Evolutionary conservation across 2,329 filamentous ascomycete genomes (phyloP).

Genomic region (Phaeosphaeria sp.): DNA sequence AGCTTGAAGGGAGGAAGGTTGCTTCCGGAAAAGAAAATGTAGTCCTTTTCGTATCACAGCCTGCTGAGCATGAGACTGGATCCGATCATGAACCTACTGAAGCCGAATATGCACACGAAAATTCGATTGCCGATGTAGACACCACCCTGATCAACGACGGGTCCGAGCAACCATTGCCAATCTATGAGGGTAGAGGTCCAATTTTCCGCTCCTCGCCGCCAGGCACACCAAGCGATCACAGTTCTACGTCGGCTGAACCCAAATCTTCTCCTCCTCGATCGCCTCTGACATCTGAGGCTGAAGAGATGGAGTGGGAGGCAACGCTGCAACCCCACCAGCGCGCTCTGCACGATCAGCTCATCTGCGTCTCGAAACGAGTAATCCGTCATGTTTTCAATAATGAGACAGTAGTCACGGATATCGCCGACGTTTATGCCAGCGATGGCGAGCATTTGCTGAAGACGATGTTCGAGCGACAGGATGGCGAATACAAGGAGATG

Average conservation of each 20-base stretch:
- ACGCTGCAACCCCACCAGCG: slow-evolving; percentile 49
- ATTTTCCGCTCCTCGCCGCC: slow-evolving; percentile 33
- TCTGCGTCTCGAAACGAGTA: slow-evolving; percentile 52
- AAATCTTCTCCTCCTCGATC: slow-evolving; percentile 24
- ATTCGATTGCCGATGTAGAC: neutral
- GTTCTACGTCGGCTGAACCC: slow-evolving; percentile 32
- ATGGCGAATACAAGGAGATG: slow-evolving; percentile 42
- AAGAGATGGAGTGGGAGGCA: slow-evolving; percentile 48
- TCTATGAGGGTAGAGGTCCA: slow-evolving; percentile 7
- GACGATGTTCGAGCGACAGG: slow-evolving; percentile 50
- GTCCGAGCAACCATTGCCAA: neutral
- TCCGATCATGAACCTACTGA: slow-evolving; percentile 6
- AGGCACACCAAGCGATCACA: slow-evolving; percentile 32
- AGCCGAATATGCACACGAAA: slow-evolving; percentile 5
- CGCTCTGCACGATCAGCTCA: slow-evolving; percentile 46
- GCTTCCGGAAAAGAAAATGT: slow-evolving; percentile 4
- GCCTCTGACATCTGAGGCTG: slow-evolving; percentile 27
- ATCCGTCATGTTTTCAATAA: slow-evolving; percentile 55
- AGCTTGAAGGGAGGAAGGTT: neutral
- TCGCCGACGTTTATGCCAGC: slow-evolving; percentile 53
- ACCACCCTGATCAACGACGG: slow-evolving; percentile 11
- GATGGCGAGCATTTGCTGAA: slow-evolving; percentile 54
- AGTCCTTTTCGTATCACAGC: slow-evolving; percentile 5
- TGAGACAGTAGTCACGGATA: slow-evolving; percentile 52
- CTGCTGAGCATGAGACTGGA: neutral